A percentile compares a stretch with the other conserved stretches of the same genome.
phyloP scores from a whole-genome alignment of 192 early-diverging fungal species.

The Polychytrium aggregatum region DNA sequence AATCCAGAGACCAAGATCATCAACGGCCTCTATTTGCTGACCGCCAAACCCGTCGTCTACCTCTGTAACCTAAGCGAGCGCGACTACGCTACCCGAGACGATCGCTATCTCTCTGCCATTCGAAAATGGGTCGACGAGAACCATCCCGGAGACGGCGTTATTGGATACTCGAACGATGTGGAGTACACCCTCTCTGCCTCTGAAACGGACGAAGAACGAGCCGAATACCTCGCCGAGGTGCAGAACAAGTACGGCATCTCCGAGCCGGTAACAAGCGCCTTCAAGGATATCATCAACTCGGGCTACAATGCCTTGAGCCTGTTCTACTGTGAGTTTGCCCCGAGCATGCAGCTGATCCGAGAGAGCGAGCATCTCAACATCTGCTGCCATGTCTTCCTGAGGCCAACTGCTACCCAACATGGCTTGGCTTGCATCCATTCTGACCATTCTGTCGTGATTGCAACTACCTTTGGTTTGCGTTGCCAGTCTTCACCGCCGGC shows the following conservation, averaged over 20 bases:
- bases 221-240: conserved; percentile 19
- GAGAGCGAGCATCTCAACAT: no score
- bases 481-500: conserved; percentile 68
- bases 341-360: no score
- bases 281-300: conserved; percentile 80
- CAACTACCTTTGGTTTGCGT: no score
- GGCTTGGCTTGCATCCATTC: background rate
- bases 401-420: background rate
- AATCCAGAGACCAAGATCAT: conserved; percentile 84
- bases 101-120: conserved; percentile 89
- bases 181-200: conserved; percentile 51
- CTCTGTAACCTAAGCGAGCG: conserved; percentile 82
- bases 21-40: conserved; percentile 68
- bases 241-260: conserved; percentile 37
- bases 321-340: conserved; percentile 54
- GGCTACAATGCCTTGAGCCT: conserved; percentile 81
- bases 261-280: conserved; percentile 29
- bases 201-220: conserved; percentile 45
- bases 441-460: background rate
- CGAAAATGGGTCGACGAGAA: conserved; percentile 35
- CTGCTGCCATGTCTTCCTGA: background rate
- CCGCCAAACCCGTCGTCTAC: conserved; percentile 82
- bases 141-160: conserved; percentile 30
- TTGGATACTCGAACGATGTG: conserved; percentile 75
- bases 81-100: conserved; percentile 91